A percentile compares a stretch with the other conserved stretches of the same genome.
phyloP scores from a whole-genome alignment of 140 eudicot genomes.

The Flaveria floridana region DNA sequence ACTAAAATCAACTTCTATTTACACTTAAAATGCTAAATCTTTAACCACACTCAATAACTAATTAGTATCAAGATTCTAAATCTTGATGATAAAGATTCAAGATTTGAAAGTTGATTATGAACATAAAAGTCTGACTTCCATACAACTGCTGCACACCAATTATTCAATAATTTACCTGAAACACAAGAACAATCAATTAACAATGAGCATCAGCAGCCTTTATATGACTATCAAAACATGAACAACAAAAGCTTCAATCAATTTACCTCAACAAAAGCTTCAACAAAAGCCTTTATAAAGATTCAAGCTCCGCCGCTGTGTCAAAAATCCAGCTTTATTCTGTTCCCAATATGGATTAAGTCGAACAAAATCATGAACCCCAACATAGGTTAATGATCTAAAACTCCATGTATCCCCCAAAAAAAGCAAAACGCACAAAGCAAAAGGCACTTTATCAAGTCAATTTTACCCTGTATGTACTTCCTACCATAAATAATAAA shows the following conservation, averaged over 20 bases:
- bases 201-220: not conserved
- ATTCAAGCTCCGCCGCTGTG: too few species aligned
- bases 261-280: not conserved
- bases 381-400: not conserved
- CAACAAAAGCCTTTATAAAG: too few species aligned
- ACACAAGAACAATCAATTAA: not conserved
- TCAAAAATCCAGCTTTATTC: conserved; percentile 6
- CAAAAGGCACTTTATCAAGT: conserved; percentile 7
- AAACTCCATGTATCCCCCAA: conserved; percentile 8
- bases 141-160: not conserved
- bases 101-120: not conserved
- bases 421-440: conserved; percentile 19
- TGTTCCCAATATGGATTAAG: not conserved
- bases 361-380: conserved; percentile 3
- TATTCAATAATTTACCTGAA: not conserved
- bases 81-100: conserved; percentile 10
- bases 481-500: conserved; percentile 27
- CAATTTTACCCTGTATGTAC: conserved; percentile 8
- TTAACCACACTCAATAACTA: not conserved
- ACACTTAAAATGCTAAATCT: not conserved
- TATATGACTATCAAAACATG: not conserved
- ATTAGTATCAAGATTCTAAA: conserved; percentile 12
- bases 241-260: not conserved
- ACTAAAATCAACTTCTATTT: conserved; percentile 1
- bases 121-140: not conserved